Conservation (phyloP, 2,329 filamentous ascomycete genomes). For the Colletotrichum ledebouriae region DNA sequence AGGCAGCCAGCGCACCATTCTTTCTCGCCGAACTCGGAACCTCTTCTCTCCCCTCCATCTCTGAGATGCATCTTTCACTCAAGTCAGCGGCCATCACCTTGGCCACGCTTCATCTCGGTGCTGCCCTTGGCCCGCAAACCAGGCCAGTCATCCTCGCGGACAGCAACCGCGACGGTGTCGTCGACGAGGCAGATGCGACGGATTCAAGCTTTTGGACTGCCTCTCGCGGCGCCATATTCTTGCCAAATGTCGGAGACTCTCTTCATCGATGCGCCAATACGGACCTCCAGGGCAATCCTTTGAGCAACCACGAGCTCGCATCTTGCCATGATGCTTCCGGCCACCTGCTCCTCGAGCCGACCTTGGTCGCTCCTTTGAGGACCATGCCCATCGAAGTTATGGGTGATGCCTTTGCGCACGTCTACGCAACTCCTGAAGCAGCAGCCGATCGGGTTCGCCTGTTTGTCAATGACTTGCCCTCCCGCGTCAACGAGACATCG, state of each 20-base stretch:
- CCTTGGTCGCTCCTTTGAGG: conserved; percentile 51
- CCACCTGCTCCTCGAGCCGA: conserved; percentile 49
- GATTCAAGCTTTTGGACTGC: conserved; percentile 47
- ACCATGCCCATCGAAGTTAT: conserved; percentile 48
- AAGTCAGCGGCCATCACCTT: conserved; percentile 4
- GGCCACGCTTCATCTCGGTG: conserved; percentile 15
- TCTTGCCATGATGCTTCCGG: conserved; percentile 54
- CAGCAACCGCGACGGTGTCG: conserved; percentile 53
- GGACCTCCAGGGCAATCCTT: conserved; percentile 33
- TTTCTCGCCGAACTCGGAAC: background rate
- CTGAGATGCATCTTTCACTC: background rate
- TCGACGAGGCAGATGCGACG: conserved; percentile 48
- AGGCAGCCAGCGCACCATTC: background rate
- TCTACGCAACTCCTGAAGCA: conserved; percentile 37
- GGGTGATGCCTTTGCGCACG: conserved; percentile 39
- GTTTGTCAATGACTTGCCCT: conserved; percentile 44
- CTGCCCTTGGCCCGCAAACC: background rate
- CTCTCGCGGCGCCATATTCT: conserved; percentile 50
- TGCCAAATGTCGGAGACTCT: conserved; percentile 54
- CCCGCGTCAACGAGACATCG: background rate
- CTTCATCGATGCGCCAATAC: conserved; percentile 48
- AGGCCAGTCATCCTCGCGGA: conserved; percentile 50
- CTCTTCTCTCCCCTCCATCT: background rate
- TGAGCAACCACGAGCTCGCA: conserved; percentile 47
- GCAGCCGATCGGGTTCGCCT: conserved; percentile 46